Conservation (phyloP, 768 basidiomycete genomes). For the Hericium coralloides region DNA sequence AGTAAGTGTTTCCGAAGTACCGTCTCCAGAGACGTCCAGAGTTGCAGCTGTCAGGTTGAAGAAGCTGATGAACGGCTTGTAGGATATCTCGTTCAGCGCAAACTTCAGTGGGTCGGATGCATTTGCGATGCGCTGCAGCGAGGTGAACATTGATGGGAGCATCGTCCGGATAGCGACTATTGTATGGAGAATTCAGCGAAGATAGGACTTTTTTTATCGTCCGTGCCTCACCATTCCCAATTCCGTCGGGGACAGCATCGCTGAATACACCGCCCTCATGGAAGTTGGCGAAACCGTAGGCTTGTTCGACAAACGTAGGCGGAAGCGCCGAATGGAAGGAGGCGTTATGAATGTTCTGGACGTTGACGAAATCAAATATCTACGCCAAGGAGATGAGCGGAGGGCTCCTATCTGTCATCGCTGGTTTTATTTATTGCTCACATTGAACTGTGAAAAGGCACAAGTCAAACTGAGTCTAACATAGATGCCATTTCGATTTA, state of each 20-base stretch:
- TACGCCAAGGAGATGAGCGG: background rate
- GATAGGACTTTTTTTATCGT: no score
- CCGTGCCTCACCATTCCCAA: constrained; percentile 20
- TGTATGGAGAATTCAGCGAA: constrained; percentile 3
- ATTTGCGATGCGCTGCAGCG: constrained; percentile 19
- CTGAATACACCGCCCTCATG: constrained; percentile 33
- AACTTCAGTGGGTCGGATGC: constrained; percentile 19
- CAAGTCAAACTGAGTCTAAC: background rate
- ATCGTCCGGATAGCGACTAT: constrained; percentile 25
- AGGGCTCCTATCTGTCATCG: background rate
- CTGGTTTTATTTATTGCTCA: background rate
- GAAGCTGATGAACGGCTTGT: constrained; percentile 28
- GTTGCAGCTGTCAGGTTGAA: constrained; percentile 26
- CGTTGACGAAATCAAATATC: constrained; percentile 32
- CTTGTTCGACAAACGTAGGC: constrained; percentile 18
- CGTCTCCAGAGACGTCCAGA: background rate
- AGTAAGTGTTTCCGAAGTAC: background rate
- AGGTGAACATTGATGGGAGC: constrained; percentile 21
- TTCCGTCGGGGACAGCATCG: constrained; percentile 16
- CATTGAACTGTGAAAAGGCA: background rate
- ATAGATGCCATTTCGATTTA: background rate
- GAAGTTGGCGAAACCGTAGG: constrained; percentile 30
- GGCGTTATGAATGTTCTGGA: constrained; percentile 29
- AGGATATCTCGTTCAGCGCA: constrained; percentile 21
- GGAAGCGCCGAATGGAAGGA: constrained; percentile 22